Percentiles rank a stretch among this genome's conserved stretches.
phyloP scores from a whole-genome alignment of 768 basidiomycete species.

The Rhizopogon salebrosus region DNA sequence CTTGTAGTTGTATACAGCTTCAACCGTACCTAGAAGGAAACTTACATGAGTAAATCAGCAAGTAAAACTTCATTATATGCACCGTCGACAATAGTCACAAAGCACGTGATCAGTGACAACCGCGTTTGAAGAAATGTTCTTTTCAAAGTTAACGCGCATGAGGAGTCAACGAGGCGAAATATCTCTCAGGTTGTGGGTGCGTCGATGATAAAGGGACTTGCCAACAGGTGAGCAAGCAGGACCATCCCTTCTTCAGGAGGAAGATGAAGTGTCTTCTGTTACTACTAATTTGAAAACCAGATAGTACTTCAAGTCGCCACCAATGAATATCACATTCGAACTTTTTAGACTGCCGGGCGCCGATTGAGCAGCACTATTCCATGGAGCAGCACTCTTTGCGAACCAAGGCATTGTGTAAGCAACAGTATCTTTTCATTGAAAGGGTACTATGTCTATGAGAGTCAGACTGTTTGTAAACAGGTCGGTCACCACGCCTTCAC shows the following conservation, averaged over 20 bases:
- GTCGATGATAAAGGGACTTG: background rate
- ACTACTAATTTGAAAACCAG: background rate
- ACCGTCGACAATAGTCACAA: background rate
- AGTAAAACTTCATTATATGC: conserved; percentile 24
- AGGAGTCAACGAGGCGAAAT: background rate
- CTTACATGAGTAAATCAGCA: background rate
- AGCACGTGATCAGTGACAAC: background rate
- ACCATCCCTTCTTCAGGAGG: too few species aligned
- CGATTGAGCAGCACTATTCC: background rate
- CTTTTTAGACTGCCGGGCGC: background rate
- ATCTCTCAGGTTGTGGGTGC: background rate
- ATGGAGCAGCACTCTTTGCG: background rate
- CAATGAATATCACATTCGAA: background rate
- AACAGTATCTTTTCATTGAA: background rate
- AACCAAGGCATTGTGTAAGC: background rate
- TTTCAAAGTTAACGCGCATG: background rate
- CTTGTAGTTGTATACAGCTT: conserved; percentile 34
- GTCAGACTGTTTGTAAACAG: too few species aligned
- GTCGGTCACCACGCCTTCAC: background rate
- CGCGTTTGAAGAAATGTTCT: background rate
- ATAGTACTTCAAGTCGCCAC: background rate
- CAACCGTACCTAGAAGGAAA: conserved; percentile 23
- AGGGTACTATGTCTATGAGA: background rate
- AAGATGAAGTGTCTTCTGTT: too few species aligned
- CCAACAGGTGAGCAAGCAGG: background rate